Percentiles rank a stretch among this genome's conserved stretches.
Evolutionary conservation across 192 early-diverging fungal genomes (phyloP).

Genomic region (Coemansia sp.): DNA sequence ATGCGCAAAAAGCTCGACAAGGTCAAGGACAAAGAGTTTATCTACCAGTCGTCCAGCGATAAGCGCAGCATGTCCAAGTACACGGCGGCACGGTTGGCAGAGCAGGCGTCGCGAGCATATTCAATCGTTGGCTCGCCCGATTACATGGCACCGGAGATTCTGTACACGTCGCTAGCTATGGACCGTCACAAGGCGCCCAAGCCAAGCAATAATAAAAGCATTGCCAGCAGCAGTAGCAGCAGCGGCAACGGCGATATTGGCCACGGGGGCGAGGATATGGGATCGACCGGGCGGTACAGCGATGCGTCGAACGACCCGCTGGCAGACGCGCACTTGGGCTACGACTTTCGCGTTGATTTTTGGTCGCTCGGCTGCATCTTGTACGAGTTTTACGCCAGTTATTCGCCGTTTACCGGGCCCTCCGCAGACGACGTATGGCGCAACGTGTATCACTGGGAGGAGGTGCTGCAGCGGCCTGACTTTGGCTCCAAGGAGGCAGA

Average conservation of each 20-base stretch:
- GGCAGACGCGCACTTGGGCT: slow-evolving; percentile 63
- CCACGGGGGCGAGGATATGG: slow-evolving; percentile 33
- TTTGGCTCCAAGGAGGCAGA: slow-evolving; percentile 78
- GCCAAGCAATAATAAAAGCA: slow-evolving; percentile 1
- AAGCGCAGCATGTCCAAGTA: slow-evolving; percentile 50
- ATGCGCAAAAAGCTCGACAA: slow-evolving; percentile 58
- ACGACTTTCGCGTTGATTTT: slow-evolving; percentile 72
- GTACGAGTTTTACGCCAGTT: slow-evolving; percentile 76
- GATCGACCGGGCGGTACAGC: slow-evolving; percentile 28
- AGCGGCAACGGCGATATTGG: slow-evolving; percentile 10
- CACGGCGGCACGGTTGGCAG: slow-evolving; percentile 47
- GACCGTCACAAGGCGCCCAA: slow-evolving; percentile 29
- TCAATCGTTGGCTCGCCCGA: slow-evolving; percentile 89
- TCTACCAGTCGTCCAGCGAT: slow-evolving; percentile 54
- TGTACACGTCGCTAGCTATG: slow-evolving; percentile 57
- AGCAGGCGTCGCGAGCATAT: slow-evolving; percentile 60
- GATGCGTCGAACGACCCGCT: slow-evolving; percentile 40
- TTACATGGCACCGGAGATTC: slow-evolving; percentile 93
- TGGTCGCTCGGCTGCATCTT: slow-evolving; percentile 79
- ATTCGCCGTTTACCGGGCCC: slow-evolving; percentile 72
- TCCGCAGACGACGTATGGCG: slow-evolving; percentile 77
- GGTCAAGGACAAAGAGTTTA: slow-evolving; percentile 58
- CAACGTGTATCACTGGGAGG: slow-evolving; percentile 83
- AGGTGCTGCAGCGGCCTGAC: slow-evolving; percentile 72
- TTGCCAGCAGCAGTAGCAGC: slow-evolving; percentile 15